Conservation (phyloP, 2,329 filamentous ascomycete genomes). For the Capronia americana region DNA sequence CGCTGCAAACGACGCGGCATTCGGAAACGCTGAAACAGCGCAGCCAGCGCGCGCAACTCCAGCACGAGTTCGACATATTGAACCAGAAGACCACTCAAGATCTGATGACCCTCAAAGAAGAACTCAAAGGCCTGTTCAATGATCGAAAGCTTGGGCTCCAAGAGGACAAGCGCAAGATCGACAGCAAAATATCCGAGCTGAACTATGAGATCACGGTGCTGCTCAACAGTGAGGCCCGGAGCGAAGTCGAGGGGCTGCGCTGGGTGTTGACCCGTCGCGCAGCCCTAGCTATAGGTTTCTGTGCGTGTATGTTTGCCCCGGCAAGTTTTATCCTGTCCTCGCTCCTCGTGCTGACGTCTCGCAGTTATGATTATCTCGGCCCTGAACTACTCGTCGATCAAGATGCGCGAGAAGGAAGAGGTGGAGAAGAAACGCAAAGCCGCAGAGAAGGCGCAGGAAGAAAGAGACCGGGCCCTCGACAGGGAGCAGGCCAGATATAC, state of each 20-base stretch:
- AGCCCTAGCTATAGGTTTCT: conserved; percentile 63
- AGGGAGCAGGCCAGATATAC: conserved; percentile 27
- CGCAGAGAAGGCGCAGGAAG: conserved; percentile 42
- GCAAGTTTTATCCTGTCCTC: background rate
- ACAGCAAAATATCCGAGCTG: conserved; percentile 89
- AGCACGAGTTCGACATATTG: conserved; percentile 94
- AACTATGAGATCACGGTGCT: conserved; percentile 95
- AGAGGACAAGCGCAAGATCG: conserved; percentile 83
- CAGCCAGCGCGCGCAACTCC: conserved; percentile 80
- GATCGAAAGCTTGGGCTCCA: conserved; percentile 91
- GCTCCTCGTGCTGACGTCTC: background rate
- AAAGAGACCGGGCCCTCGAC: conserved; percentile 22
- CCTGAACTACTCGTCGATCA: conserved; percentile 52
- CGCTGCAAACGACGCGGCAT: conserved; percentile 79
- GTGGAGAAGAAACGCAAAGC: conserved; percentile 47
- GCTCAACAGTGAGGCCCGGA: conserved; percentile 87
- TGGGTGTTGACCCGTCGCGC: conserved; percentile 79
- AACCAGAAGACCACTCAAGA: conserved; percentile 86
- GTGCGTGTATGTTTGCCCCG: conserved; percentile 49
- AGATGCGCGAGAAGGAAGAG: conserved; percentile 45
- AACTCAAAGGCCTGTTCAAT: conserved; percentile 94
- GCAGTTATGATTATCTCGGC: conserved; percentile 57
- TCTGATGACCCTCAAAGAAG: conserved; percentile 79
- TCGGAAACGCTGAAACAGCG: conserved; percentile 80
- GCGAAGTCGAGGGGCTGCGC: conserved; percentile 86